Conservation (phyloP, 108 stramenopile genomes). For the Pseudonitzschia delicatissima region DNA sequence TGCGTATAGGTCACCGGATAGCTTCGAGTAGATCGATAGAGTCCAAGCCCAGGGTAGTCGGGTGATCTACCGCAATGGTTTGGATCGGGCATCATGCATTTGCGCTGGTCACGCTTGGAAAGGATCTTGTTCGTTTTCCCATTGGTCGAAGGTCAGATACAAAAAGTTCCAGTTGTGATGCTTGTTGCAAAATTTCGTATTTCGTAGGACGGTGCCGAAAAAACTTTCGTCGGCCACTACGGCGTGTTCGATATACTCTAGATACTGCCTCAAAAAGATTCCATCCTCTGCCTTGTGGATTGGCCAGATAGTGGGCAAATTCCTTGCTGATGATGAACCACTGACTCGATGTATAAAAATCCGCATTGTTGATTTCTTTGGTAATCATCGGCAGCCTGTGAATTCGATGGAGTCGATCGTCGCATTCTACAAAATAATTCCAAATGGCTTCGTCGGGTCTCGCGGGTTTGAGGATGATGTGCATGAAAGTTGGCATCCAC, state of each 20-base stretch:
- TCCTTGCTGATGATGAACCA: constrained; percentile 93
- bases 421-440: constrained; percentile 97
- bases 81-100: constrained; percentile 85
- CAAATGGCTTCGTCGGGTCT: constrained; percentile 63
- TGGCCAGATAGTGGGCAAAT: constrained; percentile 81
- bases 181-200: constrained; percentile 81
- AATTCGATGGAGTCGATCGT: constrained; percentile 90
- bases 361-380: constrained; percentile 52
- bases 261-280: constrained; percentile 68
- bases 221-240: constrained; percentile 96
- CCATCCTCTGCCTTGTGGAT: constrained; percentile 49
- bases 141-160: constrained; percentile 89
- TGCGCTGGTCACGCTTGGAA: constrained; percentile 65
- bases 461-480: constrained; percentile 72
- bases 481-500: constrained; percentile 84
- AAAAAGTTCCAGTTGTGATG: constrained; percentile 90
- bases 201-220: constrained; percentile 90
- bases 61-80: constrained; percentile 90
- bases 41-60: constrained; percentile 80
- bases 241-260: constrained; percentile 81
- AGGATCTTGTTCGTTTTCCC: constrained; percentile 82
- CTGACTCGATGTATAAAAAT: constrained; percentile 88
- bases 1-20: constrained; percentile 84
- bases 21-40: constrained; percentile 78
- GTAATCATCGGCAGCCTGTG: constrained; percentile 70